Conservation (phyloP, 2,329 filamentous ascomycete species). For the Colletotrichum falcatum region DNA sequence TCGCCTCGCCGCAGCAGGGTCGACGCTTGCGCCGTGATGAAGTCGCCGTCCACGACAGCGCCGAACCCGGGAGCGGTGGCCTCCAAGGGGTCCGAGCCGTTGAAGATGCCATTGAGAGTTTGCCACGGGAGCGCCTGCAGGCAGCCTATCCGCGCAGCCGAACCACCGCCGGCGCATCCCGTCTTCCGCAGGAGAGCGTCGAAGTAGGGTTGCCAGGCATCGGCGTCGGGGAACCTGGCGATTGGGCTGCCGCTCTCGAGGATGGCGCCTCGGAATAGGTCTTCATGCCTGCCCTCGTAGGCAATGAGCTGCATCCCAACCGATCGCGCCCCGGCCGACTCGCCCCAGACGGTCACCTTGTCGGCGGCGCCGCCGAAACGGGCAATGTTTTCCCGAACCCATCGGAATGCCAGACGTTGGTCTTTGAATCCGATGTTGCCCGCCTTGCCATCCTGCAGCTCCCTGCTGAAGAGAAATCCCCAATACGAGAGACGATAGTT, state of each 20-base stretch:
- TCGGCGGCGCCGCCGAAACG: slow-evolving; percentile 74
- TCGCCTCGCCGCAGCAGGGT: slow-evolving; percentile 66
- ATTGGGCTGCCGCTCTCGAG: slow-evolving; percentile 71
- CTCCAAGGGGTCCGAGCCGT: slow-evolving; percentile 62
- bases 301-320: slow-evolving; percentile 72
- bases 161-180: slow-evolving; percentile 53
- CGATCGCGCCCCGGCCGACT: slow-evolving; percentile 69
- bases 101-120: slow-evolving; percentile 55
- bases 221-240: slow-evolving; percentile 61
- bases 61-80: slow-evolving; percentile 43
- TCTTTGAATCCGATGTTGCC: slow-evolving; percentile 71
- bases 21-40: slow-evolving; percentile 57
- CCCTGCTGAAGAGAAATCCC: slow-evolving; percentile 69
- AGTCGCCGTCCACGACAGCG: slow-evolving; percentile 53
- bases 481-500: slow-evolving; percentile 74
- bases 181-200: slow-evolving; percentile 39
- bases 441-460: slow-evolving; percentile 65
- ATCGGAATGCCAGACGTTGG: slow-evolving; percentile 69
- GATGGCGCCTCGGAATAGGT: slow-evolving; percentile 74
- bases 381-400: slow-evolving; percentile 73
- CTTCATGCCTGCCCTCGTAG: slow-evolving; percentile 70
- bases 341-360: slow-evolving; percentile 75
- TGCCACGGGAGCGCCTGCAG: slow-evolving; percentile 64
- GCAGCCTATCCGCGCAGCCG: slow-evolving; percentile 63
- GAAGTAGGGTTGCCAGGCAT: slow-evolving; percentile 56